These are phyloP conservation scores for Entomortierella parvispora DNA, from an alignment of 192 early-diverging fungal species.

Conservation along the genomic window DNA sequence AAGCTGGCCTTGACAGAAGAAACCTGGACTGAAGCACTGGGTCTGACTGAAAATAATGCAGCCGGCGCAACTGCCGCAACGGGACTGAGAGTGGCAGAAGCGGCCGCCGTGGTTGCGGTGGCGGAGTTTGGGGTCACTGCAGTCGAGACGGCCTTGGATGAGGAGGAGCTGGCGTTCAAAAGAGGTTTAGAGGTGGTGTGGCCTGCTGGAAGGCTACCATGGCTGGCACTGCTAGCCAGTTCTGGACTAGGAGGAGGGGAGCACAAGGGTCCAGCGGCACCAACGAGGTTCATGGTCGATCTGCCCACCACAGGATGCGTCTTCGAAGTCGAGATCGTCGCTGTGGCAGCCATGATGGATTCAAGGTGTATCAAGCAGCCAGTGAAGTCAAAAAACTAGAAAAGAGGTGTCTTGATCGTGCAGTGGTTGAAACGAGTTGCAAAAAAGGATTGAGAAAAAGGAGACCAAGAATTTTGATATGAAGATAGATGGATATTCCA, in stretches of 20 bases:
- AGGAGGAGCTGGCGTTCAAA: background rate
- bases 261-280: slow-evolving; percentile 17
- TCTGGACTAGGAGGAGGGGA: background rate
- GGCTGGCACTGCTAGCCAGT: background rate
- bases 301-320: slow-evolving; percentile 47
- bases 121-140: background rate
- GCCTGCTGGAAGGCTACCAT: background rate
- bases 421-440: background rate
- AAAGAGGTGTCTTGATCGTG: background rate
- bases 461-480: background rate
- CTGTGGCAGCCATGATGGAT: slow-evolving; percentile 50
- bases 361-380: background rate
- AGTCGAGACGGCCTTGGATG: background rate
- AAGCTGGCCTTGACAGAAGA: background rate
- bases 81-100: background rate
- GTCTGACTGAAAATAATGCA: slow-evolving; percentile 1
- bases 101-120: background rate
- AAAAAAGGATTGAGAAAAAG: background rate
- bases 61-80: no score
- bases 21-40: background rate
- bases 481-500: background rate
- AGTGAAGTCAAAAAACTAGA: background rate
- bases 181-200: background rate
- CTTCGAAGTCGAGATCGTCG: slow-evolving; percentile 50
- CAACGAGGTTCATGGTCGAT: slow-evolving; percentile 51